Percentiles rank a stretch among this genome's conserved stretches.
These are phyloP conservation scores for Parastagonospora nodorum DNA, from an alignment of 2,329 filamentous ascomycete genomes.

Conservation along the genomic window DNA sequence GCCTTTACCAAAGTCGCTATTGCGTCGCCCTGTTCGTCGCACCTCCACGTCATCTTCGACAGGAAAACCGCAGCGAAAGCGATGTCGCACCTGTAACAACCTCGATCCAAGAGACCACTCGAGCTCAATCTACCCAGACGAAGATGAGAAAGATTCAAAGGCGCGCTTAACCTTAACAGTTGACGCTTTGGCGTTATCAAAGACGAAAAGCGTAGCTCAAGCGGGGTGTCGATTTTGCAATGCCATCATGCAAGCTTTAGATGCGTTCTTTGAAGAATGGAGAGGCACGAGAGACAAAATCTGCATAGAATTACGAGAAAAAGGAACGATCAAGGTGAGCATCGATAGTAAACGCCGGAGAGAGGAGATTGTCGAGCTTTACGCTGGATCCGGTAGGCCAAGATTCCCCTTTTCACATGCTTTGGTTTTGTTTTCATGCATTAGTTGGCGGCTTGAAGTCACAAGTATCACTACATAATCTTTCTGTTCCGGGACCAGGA, in stretches of 20 bases:
- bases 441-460: neutral
- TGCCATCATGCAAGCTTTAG: conserved; percentile 32
- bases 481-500: too few relatives aligned
- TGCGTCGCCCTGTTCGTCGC: conserved; percentile 23
- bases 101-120: conserved; percentile 34
- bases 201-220: conserved; percentile 14
- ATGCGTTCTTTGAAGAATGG: conserved; percentile 36
- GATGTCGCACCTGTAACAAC: conserved; percentile 36
- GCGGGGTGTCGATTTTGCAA: conserved; percentile 37
- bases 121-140: conserved; percentile 25
- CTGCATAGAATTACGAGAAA: conserved; percentile 32
- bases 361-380: conserved; percentile 32
- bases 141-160: conserved; percentile 19
- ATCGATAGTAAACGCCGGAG: conserved; percentile 31
- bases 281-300: conserved; percentile 24
- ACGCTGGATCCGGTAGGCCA: conserved; percentile 33
- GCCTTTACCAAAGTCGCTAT: conserved; percentile 29
- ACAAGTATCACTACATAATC: too few relatives aligned
- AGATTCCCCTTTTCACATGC: neutral
- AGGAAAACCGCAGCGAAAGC: conserved; percentile 24
- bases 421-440: neutral
- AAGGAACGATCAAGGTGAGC: conserved; percentile 30
- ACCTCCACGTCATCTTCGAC: conserved; percentile 15
- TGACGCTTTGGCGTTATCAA: conserved; percentile 30
- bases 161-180: conserved; percentile 30